Conservation (phyloP, 176 grass and related monocot genomes). For the Chloris gayana region DNA sequence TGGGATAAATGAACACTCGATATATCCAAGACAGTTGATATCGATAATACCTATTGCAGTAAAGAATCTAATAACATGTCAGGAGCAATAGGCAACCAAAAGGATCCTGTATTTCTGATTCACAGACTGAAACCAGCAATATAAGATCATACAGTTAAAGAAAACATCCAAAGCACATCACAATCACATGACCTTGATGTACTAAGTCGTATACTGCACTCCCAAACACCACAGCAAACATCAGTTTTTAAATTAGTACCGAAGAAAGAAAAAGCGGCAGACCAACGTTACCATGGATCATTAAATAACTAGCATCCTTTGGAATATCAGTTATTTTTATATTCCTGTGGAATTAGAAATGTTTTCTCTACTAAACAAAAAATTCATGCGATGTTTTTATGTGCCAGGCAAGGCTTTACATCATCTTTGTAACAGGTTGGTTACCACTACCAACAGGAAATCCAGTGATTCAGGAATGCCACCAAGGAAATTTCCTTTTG, state of each 20-base stretch:
- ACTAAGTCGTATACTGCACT: neutral
- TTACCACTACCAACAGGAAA: neutral
- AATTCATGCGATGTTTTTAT: neutral
- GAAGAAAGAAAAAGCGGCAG: neutral
- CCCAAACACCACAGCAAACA: neutral
- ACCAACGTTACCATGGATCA: neutral
- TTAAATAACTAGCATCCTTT: neutral
- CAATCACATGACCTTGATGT: neutral
- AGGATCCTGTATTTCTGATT: neutral
- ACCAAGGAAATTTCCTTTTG: neutral
- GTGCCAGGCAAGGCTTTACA: neutral
- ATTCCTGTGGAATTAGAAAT: neutral
- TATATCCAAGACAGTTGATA: neutral
- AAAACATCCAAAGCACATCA: neutral
- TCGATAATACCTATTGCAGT: neutral
- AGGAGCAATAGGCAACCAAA: neutral
- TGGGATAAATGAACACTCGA: neutral
- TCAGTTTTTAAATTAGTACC: neutral
- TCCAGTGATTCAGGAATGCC: neutral
- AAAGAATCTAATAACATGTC: slow-evolving; percentile 6
- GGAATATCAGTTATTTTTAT: neutral
- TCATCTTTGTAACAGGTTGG: neutral
- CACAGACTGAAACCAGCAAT: neutral
- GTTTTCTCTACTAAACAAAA: neutral
- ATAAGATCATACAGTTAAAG: neutral